Percentiles rank a stretch among this genome's conserved stretches.
phyloP scores from a whole-genome alignment of 192 early-diverging fungal species.

The Pilobolus umbonatus region DNA sequence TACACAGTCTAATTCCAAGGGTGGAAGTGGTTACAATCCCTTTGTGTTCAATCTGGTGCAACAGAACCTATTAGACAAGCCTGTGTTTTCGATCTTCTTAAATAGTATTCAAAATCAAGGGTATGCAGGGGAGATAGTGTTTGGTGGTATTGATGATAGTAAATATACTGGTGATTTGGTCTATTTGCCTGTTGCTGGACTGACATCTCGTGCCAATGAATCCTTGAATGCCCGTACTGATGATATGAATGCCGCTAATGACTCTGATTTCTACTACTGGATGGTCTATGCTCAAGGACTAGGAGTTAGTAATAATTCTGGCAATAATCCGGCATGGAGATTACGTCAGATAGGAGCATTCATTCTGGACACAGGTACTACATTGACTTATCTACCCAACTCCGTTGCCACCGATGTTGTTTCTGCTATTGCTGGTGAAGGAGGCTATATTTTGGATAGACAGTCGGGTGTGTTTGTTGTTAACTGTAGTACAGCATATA shows the following conservation, averaged over 20 bases:
- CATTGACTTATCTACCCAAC: slow-evolving; percentile 26
- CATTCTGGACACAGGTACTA: slow-evolving; percentile 36
- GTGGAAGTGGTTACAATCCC: slow-evolving; percentile 19
- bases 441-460: slow-evolving; percentile 14
- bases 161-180: slow-evolving; percentile 43
- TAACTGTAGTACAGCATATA: slow-evolving; percentile 19
- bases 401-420: slow-evolving; percentile 19
- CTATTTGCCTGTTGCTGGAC: slow-evolving; percentile 38
- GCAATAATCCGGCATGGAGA: slow-evolving; percentile 9
- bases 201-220: slow-evolving; percentile 9
- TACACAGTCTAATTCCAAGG: slow-evolving; percentile 18
- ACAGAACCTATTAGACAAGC: slow-evolving; percentile 16
- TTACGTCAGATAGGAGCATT: slow-evolving; percentile 13
- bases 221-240: background rate
- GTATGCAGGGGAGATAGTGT: slow-evolving; percentile 41
- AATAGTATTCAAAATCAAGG: slow-evolving; percentile 12
- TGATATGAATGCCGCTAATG: background rate
- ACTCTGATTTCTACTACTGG: slow-evolving; percentile 22
- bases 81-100: slow-evolving; percentile 29
- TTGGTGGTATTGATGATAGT: slow-evolving; percentile 45
- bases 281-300: slow-evolving; percentile 35
- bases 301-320: background rate
- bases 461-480: slow-evolving; percentile 24
- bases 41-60: slow-evolving; percentile 31
- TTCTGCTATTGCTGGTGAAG: slow-evolving; percentile 13